Percentiles rank a stretch among this genome's conserved stretches.
Conservation (phyloP, 495 filamentous ascomycete species). For the Talaromyces proteolyticus region DNA sequence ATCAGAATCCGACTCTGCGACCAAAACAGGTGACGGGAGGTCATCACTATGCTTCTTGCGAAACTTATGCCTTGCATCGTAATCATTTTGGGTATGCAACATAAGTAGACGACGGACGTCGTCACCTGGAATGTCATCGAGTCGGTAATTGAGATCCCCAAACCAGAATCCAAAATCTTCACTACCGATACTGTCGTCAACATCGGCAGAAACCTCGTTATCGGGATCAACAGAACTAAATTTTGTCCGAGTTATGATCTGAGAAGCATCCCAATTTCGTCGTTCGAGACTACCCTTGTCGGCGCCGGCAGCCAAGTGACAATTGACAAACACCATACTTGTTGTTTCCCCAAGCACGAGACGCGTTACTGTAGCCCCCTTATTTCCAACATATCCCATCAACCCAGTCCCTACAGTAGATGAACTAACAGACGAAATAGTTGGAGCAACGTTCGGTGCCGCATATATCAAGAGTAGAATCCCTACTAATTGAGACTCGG, state of each 20-base stretch:
- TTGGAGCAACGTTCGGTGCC: slow-evolving; percentile 63
- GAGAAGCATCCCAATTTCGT: slow-evolving; percentile 82
- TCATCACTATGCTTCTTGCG: slow-evolving; percentile 27
- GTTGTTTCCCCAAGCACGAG: slow-evolving; percentile 88
- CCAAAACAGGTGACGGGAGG: slow-evolving; percentile 9
- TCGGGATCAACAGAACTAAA: slow-evolving; percentile 66
- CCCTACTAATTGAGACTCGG: slow-evolving; percentile 80
- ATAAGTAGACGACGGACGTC: slow-evolving; percentile 83
- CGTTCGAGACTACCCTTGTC: slow-evolving; percentile 73
- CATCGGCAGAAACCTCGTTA: slow-evolving; percentile 38
- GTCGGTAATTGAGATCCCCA: slow-evolving; percentile 92
- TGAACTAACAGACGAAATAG: slow-evolving; percentile 70
- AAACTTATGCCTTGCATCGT: slow-evolving; percentile 40
- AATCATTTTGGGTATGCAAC: slow-evolving; percentile 75
- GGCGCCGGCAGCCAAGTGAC: slow-evolving; percentile 79
- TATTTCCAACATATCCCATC: slow-evolving; percentile 92
- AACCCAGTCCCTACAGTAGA: slow-evolving; percentile 79
- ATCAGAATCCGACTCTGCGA: slow-evolving; percentile 4
- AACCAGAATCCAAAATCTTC: slow-evolving; percentile 96
- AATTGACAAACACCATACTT: slow-evolving; percentile 81
- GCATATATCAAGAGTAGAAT: slow-evolving; percentile 82
- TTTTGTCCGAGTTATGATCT: slow-evolving; percentile 64
- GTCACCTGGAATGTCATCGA: slow-evolving; percentile 81
- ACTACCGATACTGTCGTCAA: slow-evolving; percentile 68
- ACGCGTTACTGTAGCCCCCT: slow-evolving; percentile 79